phyloP scores from a whole-genome alignment of 2,329 filamentous ascomycete genomes.

The Aurifilum marmelostoma region DNA sequence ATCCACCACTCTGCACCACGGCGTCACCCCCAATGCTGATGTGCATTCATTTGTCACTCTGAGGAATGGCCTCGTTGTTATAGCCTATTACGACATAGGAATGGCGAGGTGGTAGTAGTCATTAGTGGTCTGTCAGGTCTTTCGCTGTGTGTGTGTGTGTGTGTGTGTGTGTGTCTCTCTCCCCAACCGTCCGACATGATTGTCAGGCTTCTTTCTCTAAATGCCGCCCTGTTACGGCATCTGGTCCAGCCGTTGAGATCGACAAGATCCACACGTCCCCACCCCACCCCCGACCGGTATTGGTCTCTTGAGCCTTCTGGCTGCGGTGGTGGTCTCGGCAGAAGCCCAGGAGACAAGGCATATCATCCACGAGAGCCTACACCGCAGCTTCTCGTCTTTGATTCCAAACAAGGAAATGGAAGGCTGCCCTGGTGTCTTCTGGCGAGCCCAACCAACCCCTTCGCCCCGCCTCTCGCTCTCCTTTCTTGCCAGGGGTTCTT shows the following conservation, averaged over 20 bases:
- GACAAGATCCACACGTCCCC: not conserved
- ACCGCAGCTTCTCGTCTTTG: not conserved
- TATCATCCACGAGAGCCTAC: not conserved
- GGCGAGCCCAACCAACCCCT: not conserved
- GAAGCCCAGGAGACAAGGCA: not conserved
- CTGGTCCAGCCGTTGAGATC: conserved; percentile 1
- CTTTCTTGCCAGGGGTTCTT: no score
- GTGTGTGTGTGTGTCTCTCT: not conserved
- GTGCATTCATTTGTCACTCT: not conserved
- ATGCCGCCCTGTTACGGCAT: not conserved
- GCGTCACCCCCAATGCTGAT: not conserved
- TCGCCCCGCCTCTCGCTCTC: no score
- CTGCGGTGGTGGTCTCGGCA: not conserved
- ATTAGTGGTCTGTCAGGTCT: not conserved
- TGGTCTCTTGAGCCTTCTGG: not conserved
- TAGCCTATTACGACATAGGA: not conserved
- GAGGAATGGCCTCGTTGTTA: not conserved
- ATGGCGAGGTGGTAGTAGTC: not conserved
- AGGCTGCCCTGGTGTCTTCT: not conserved
- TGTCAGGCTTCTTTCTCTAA: not conserved
- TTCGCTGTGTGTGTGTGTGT: not conserved
- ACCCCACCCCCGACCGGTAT: not conserved
- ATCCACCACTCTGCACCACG: not conserved
- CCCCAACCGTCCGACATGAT: not conserved
- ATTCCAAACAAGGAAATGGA: not conserved